Evolutionary conservation across 306 rosid species (phyloP), one percentile per base, ranked within the genome.

Genomic region (Carpinus viminea): DNA sequence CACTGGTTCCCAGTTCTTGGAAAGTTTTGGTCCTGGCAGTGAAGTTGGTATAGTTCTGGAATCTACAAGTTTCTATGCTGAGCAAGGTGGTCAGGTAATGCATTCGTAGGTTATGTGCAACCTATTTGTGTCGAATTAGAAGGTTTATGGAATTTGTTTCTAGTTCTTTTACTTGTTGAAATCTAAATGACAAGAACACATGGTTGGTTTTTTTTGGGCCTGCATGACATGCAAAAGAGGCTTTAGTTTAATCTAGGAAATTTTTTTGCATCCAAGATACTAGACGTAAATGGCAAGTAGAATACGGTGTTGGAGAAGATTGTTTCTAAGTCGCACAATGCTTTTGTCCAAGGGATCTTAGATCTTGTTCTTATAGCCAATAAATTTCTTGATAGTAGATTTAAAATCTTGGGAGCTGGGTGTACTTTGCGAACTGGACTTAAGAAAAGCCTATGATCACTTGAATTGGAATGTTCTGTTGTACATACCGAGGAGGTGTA

Each of bases 1-100:
- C 74, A 90, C 94, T 10, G 99, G 99, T 79, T 84, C 89, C 68
- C 89, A 90, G 74, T 91, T 83, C 83, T 78, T 89, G 53, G 93
- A 88, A 80, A 84, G 88, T 73, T 83, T 87, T 84, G 82, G 80
- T 51, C 80, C 84, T 17, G 86, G 82, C 72, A 88, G 78, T 74
- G 98, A 89, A 79, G 84, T 93, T 79, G 99, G 98, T 54, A 41
- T 95, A 59, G 84, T 93, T 83, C 83, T 95, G 83, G 93, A 91
- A 76, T 95, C 99, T 51, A 90, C 99, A 47, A 93, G 98, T 87
- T 95, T 95, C 83, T 95, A 95, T 87, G 97, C 99, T 5, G 99
- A 95, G 88, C 99, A 95, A 87, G 99, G 99, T 91, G 99, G 99
- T 73, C 99, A 95, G 99, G 99, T 95, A 91, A 50, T 80, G 64